Evolutionary conservation across 345 rosid genomes (phyloP), one percentile per base, ranked within the genome.

Genomic region (Mangifera indica): DNA sequence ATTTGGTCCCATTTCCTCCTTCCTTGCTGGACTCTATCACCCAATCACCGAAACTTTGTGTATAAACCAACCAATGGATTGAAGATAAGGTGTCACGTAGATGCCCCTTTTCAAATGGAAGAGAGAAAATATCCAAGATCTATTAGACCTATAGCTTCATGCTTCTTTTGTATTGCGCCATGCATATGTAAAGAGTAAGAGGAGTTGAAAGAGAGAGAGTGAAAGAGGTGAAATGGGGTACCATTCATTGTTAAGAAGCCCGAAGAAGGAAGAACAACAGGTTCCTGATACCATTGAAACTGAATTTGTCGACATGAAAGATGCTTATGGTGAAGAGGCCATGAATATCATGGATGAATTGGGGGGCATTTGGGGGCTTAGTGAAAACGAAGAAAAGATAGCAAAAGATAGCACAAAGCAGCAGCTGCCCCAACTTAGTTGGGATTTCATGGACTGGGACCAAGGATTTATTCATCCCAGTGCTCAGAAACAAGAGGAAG

Each of bases 381-480:
- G 7, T 46, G 77, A 79, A 32, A 58, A 75, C 26, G 85, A 76
- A 37, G 82, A 75, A 21, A 57, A 56, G 10, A 29, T 54, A 18
- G 44, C 63, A 5, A 57, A 61, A 63, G 65, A 52, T 8, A 49
- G 6, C 0, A 37, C 34, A 4, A 34, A 51, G 42, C 42, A 37
- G 42, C 42, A 37, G 42, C 13, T 24, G 8, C 57, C 67, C n/a
- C 67, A 62, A 55, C 79, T 75, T 24, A 10, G 75, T 42, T 85
- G 83, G 86, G 78, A 77, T 26, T 77, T 83, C 46, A 80, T 77
- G 86, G 81, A 78, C 22, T 81, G 78, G 84, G 81, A 77, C 9
- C 42, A 37, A 37, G 42, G 42, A 37, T 7, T 37, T 37, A 37
- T 37, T 37, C 42, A 37, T 37, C 42, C 42, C 42, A 37, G 7